A percentile compares a stretch with the other conserved stretches of the same genome.
Evolutionary conservation across 148 eudicot species (phyloP).

Genomic region (Heliosperma pusillum): DNA sequence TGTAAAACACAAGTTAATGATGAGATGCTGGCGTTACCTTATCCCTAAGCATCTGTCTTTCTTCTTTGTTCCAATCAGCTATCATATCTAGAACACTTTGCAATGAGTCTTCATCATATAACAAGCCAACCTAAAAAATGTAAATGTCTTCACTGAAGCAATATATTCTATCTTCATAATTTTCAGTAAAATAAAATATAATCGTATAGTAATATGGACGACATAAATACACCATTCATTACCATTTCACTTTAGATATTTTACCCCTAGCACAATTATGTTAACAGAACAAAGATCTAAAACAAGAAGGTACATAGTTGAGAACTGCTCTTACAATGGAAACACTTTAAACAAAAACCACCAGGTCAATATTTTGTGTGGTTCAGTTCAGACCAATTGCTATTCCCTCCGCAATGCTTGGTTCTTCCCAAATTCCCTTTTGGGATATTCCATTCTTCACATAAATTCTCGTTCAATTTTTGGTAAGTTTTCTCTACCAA

Average conservation of each 20-base stretch:
- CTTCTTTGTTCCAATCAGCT: conserved; percentile 86
- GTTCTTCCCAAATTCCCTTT: background rate
- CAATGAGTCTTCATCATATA: conserved; percentile 82
- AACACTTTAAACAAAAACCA: background rate
- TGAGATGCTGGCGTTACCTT: conserved; percentile 44
- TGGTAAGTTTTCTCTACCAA: too few relatives aligned
- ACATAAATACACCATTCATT: background rate
- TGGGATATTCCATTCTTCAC: background rate
- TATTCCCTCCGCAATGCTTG: background rate
- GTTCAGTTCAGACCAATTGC: conserved; percentile 3
- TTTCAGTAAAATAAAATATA: background rate
- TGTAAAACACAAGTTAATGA: background rate
- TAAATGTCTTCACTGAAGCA: background rate
- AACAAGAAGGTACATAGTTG: background rate
- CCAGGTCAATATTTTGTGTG: background rate
- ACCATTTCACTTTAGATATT: background rate
- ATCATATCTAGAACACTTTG: conserved; percentile 80
- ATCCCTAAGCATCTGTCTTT: conserved; percentile 89
- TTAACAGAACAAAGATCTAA: background rate
- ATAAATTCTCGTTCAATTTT: too few relatives aligned
- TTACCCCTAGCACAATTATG: background rate
- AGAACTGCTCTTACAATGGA: conserved; percentile 3
- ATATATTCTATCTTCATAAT: background rate
- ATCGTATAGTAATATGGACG: background rate
- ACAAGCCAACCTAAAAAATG: conserved; percentile 77